phyloP scores from a whole-genome alignment of 148 eudicot genomes.

The Pouteria glomerata region DNA sequence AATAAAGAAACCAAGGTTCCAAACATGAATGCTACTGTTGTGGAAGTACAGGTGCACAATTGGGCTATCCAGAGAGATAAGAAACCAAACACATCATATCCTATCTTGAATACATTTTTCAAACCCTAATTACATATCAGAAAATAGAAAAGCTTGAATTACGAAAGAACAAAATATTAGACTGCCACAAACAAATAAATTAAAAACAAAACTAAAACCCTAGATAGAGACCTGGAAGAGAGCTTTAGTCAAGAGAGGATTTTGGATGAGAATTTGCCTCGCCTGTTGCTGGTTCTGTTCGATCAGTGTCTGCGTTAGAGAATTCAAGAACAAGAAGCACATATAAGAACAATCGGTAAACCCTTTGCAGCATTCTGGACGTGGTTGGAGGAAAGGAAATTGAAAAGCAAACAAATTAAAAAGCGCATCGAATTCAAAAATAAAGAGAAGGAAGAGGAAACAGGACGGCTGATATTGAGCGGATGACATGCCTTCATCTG shows the following conservation, averaged over 20 bases:
- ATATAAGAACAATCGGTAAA: neutral
- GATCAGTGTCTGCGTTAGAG: slow-evolving; percentile 47
- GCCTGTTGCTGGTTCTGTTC: slow-evolving; percentile 95
- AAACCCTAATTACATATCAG: neutral
- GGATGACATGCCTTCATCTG: slow-evolving; percentile 70
- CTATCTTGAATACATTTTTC: neutral
- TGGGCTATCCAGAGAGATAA: neutral
- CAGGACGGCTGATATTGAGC: neutral
- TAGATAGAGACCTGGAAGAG: slow-evolving; percentile 68
- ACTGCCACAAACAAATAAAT: neutral
- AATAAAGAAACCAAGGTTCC: neutral
- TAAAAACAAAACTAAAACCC: slow-evolving; percentile 10
- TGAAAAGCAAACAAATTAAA: neutral
- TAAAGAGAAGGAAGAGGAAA: neutral
- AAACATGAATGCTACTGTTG: neutral
- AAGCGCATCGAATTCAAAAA: neutral
- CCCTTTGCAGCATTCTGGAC: neutral
- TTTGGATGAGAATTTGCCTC: slow-evolving; percentile 73
- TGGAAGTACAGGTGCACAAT: neutral
- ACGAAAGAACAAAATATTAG: neutral
- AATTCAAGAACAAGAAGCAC: slow-evolving; percentile 5
- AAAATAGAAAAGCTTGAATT: neutral
- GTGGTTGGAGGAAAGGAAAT: neutral
- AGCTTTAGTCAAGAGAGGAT: slow-evolving; percentile 72
- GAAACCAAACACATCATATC: neutral